Conservation (phyloP, 2,329 filamentous ascomycete species). For the Tolypocladium paradoxum region DNA sequence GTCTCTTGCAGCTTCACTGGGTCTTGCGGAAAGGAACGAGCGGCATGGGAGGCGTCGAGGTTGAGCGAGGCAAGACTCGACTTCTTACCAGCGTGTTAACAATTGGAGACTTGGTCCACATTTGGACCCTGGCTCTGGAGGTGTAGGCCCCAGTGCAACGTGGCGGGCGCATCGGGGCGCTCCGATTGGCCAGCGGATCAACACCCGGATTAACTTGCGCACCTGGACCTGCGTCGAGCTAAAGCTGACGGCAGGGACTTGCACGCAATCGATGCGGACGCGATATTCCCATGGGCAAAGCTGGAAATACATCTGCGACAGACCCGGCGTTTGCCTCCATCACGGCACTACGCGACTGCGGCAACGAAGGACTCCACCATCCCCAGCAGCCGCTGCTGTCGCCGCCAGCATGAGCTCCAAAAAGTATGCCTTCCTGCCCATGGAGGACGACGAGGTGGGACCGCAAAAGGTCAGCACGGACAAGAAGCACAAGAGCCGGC, state of each 20-base stretch:
- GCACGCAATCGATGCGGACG: neutral
- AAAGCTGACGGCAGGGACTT: neutral
- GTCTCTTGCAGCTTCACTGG: neutral
- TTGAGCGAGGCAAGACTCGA: neutral
- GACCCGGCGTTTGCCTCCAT: neutral
- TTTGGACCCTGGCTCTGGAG: neutral
- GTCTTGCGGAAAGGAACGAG: neutral
- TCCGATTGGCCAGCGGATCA: slow-evolving; percentile 12
- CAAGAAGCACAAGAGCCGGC: slow-evolving; percentile 32
- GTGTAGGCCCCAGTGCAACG: neutral
- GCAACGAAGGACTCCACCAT: neutral
- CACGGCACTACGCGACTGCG: neutral
- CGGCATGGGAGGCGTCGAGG: slow-evolving; percentile 1
- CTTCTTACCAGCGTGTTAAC: slow-evolving; percentile 25
- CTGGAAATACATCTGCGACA: neutral
- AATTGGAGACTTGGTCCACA: slow-evolving; percentile 4
- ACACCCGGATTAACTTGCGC: slow-evolving; percentile 11
- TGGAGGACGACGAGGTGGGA: slow-evolving; percentile 53
- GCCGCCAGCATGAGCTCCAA: slow-evolving; percentile 37
- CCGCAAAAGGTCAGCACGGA: slow-evolving; percentile 41
- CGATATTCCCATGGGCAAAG: neutral
- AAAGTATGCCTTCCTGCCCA: slow-evolving; percentile 56
- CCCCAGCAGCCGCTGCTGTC: neutral
- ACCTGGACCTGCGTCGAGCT: neutral
- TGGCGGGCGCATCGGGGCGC: slow-evolving; percentile 7